A percentile compares a stretch with the other conserved stretches of the same genome.
phyloP scores from a whole-genome alignment of 345 rosid genomes.

The Atalantia buxifolia region DNA sequence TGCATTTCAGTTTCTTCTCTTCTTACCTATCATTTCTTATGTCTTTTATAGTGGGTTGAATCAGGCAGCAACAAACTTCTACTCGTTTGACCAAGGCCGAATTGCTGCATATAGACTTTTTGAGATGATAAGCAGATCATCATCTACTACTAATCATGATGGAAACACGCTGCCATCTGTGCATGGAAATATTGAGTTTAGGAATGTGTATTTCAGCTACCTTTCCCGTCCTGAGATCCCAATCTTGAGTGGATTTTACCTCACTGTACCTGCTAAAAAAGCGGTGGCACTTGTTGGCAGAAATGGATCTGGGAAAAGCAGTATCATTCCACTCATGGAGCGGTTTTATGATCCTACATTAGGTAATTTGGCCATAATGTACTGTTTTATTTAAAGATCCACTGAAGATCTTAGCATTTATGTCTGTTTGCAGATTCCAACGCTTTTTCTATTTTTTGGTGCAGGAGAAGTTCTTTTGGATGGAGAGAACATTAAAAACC shows the following conservation, averaged over 20 bases:
- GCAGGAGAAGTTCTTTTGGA: slow-evolving; percentile 99
- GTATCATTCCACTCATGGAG: slow-evolving; percentile 98
- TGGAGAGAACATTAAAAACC: slow-evolving; percentile 91
- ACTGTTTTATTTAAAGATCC: not conserved
- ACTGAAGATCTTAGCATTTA: slow-evolving; percentile 13
- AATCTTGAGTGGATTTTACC: slow-evolving; percentile 96
- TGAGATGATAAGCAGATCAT: slow-evolving; percentile 98
- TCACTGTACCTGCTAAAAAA: slow-evolving; percentile 94
- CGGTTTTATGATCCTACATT: slow-evolving; percentile 99
- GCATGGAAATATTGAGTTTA: slow-evolving; percentile 95
- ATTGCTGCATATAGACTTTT: slow-evolving; percentile 97
- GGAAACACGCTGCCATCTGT: slow-evolving; percentile 54
- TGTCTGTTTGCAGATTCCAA: slow-evolving; percentile 16
- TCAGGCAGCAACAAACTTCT: slow-evolving; percentile 99
- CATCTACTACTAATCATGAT: slow-evolving; percentile 72
- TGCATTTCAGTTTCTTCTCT: slow-evolving; percentile 8
- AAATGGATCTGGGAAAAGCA: slow-evolving; percentile 99
- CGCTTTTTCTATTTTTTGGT: slow-evolving; percentile 22
- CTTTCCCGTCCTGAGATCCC: slow-evolving; percentile 99
- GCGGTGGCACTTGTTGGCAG: slow-evolving; percentile 99
- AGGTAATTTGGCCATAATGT: slow-evolving; percentile 48
- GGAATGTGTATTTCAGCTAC: slow-evolving; percentile 97
- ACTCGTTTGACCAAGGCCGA: slow-evolving; percentile 98
- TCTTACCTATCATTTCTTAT: slow-evolving; percentile 4
- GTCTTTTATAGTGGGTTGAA: slow-evolving; percentile 72